A percentile compares a stretch with the other conserved stretches of the same genome.
Conservation (phyloP, 441 rosid genomes). For the Geranium incanum region DNA sequence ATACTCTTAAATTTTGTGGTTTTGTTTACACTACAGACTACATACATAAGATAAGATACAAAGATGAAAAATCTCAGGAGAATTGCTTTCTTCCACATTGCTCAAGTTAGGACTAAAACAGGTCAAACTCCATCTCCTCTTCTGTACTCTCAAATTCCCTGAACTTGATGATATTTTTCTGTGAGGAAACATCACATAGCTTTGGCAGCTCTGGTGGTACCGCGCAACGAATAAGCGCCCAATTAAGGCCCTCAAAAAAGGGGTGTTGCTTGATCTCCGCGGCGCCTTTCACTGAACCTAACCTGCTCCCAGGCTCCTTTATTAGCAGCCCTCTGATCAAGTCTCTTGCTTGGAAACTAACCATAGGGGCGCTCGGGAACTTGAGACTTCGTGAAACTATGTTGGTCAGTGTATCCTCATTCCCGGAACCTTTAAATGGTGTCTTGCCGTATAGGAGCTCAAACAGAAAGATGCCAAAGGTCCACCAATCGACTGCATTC, state of each 20-base stretch:
- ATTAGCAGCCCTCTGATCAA: slow-evolving; percentile 52
- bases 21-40: neutral
- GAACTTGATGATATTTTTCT: slow-evolving; percentile 30
- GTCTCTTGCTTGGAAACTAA: slow-evolving; percentile 56
- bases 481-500: slow-evolving; percentile 79
- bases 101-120: slow-evolving; percentile 32
- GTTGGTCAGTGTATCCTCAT: slow-evolving; percentile 55
- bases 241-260: slow-evolving; percentile 64
- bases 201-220: slow-evolving; percentile 57
- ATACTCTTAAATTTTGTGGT: neutral
- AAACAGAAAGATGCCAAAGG: slow-evolving; percentile 56
- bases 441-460: slow-evolving; percentile 64
- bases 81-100: neutral
- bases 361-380: slow-evolving; percentile 47
- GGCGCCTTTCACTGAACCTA: slow-evolving; percentile 62
- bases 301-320: slow-evolving; percentile 52
- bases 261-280: slow-evolving; percentile 64
- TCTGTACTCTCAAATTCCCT: slow-evolving; percentile 26
- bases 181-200: slow-evolving; percentile 20
- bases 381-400: slow-evolving; percentile 51
- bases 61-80: slow-evolving; percentile 6
- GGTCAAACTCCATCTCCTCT: slow-evolving; percentile 42
- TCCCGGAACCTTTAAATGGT: slow-evolving; percentile 59
- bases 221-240: slow-evolving; percentile 64
- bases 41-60: slow-evolving; percentile 5